A percentile compares a stretch with the other conserved stretches of the same genome.
Evolutionary conservation across 2,329 filamentous ascomycete genomes (phyloP).

Genomic region (Talaromyces sp.): DNA sequence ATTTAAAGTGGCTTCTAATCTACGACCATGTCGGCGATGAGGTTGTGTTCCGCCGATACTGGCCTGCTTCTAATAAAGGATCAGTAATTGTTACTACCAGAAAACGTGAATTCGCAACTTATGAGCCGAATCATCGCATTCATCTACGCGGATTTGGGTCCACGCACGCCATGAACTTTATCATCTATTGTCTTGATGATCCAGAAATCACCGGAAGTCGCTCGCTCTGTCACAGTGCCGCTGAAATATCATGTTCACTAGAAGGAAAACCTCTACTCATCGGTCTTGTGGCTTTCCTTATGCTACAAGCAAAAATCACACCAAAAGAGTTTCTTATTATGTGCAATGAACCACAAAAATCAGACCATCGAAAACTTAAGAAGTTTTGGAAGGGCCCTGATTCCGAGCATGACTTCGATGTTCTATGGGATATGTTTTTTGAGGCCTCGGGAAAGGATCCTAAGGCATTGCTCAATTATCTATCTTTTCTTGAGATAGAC

Average conservation of each 20-base stretch:
- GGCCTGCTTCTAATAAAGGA: neutral
- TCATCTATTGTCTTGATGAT: neutral
- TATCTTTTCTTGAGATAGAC: neutral
- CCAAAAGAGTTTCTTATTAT: neutral
- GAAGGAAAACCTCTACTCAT: neutral
- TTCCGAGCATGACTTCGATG: no score
- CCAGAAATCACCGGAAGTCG: neutral
- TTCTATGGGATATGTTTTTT: no score
- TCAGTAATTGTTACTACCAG: neutral
- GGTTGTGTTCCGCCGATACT: neutral
- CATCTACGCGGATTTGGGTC: neutral
- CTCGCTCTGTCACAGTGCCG: no score
- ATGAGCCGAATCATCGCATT: neutral
- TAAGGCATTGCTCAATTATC: neutral
- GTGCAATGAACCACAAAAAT: no score
- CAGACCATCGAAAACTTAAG: no score
- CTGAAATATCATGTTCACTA: no score
- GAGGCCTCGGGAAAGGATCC: neutral
- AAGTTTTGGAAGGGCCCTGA: no score
- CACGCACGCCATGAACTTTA: neutral
- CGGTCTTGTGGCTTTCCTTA: neutral
- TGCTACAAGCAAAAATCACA: neutral
- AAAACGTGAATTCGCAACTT: neutral
- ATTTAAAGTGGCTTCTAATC: neutral
- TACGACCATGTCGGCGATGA: neutral